Evolutionary conservation across 495 filamentous ascomycete species (phyloP).

Genomic region (Xylaria longipes): DNA sequence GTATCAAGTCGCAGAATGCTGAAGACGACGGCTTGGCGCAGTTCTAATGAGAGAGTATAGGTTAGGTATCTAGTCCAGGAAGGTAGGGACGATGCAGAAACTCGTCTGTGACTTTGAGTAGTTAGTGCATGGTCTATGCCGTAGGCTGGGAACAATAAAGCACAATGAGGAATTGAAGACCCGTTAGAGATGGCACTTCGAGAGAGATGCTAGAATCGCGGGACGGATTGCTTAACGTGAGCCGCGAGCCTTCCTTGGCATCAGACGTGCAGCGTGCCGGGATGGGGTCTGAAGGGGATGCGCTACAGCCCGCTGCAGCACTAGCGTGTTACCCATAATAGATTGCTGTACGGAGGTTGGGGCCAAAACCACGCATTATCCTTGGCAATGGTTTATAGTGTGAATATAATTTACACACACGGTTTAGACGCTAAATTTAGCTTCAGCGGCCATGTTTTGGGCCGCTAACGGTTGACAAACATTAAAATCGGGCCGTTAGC

Average conservation of each 20-base stretch:
- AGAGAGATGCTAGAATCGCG: neutral
- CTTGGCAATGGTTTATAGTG: too few relatives aligned
- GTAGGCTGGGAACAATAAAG: neutral
- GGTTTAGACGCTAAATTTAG: too few relatives aligned
- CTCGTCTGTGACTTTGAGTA: neutral
- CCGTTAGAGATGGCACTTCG: neutral
- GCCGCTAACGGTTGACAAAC: too few relatives aligned
- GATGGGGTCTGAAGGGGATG: constrained; percentile 1
- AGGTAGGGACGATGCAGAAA: neutral
- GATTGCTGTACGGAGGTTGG: constrained; percentile 8
- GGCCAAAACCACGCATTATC: too few relatives aligned
- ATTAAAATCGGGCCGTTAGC: too few relatives aligned
- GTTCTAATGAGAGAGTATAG: neutral
- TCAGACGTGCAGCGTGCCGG: neutral
- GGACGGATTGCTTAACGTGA: neutral
- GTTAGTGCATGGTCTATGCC: neutral
- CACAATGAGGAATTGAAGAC: constrained; percentile 9
- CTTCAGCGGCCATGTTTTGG: too few relatives aligned
- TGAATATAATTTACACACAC: too few relatives aligned
- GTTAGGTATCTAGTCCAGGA: neutral
- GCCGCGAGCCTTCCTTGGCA: constrained; percentile 16
- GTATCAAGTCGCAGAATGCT: constrained; percentile 3
- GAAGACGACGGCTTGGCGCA: neutral
- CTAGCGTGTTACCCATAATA: constrained; percentile 11
- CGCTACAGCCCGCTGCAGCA: constrained; percentile 9